Percentiles rank a stretch among this genome's conserved stretches.
Conservation (phyloP, 495 filamentous ascomycete species). For the Paragyromitra xinjiangensis region DNA sequence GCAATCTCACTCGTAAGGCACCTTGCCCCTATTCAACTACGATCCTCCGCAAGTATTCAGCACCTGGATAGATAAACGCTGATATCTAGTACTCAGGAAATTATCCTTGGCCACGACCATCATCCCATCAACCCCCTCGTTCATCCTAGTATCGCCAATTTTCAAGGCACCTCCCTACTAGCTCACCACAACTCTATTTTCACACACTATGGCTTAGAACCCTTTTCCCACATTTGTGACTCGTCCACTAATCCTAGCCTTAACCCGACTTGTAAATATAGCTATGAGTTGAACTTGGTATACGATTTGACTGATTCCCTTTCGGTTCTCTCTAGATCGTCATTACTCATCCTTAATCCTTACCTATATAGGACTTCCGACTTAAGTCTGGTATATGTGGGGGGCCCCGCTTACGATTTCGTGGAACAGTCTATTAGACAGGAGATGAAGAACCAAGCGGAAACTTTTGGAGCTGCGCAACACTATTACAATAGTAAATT, state of each 20-base stretch:
- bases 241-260: background rate
- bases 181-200: background rate
- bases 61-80: too few relatives aligned
- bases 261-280: background rate
- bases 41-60: too few relatives aligned
- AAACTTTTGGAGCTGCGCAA: too few relatives aligned
- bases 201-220: constrained; percentile 26
- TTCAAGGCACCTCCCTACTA: background rate
- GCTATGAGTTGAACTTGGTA: constrained; percentile 47
- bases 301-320: constrained; percentile 19
- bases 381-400: background rate
- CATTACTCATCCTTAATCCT: background rate
- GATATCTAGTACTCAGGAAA: background rate
- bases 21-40: too few relatives aligned
- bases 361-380: background rate
- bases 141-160: constrained; percentile 55
- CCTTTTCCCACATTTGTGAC: background rate
- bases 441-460: background rate
- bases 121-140: constrained; percentile 43
- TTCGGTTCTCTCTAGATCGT: background rate
- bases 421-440: background rate
- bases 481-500: too few relatives aligned
- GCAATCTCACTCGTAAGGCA: constrained; percentile 56
- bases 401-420: background rate
- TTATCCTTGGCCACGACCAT: background rate